Evolutionary conservation across 2,329 filamentous ascomycete genomes (phyloP).

Genomic region (Fusarium verticillioides): DNA sequence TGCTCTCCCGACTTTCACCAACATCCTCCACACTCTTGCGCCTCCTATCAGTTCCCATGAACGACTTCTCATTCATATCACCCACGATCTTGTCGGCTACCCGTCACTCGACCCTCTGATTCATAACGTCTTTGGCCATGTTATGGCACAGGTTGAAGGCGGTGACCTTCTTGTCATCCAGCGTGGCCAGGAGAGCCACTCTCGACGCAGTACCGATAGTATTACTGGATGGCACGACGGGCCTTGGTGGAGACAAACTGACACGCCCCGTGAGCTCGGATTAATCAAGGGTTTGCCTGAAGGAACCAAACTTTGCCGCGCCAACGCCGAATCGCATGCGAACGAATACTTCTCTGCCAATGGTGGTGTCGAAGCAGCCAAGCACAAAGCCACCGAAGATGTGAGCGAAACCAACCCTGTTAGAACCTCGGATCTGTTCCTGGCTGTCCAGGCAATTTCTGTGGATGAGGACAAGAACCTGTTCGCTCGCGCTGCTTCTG

Average conservation of each 20-base stretch:
- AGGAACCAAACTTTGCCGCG: slow-evolving; percentile 90
- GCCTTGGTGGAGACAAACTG: slow-evolving; percentile 90
- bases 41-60: slow-evolving; percentile 98
- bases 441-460: slow-evolving; percentile 89
- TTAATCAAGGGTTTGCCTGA: slow-evolving; percentile 83
- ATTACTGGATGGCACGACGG: slow-evolving; percentile 87
- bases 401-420: slow-evolving; percentile 89
- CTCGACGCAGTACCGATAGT: slow-evolving; percentile 69
- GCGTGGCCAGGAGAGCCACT: slow-evolving; percentile 85
- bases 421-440: slow-evolving; percentile 92
- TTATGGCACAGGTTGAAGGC: slow-evolving; percentile 99
- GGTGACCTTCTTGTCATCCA: slow-evolving; percentile 95
- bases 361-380: slow-evolving; percentile 84
- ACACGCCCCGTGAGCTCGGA: slow-evolving; percentile 78
- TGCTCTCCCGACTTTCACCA: slow-evolving; percentile 93
- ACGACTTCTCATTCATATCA: slow-evolving; percentile 95
- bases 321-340: slow-evolving; percentile 88
- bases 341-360: slow-evolving; percentile 82
- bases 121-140: slow-evolving; percentile 89
- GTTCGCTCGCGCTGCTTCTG: slow-evolving; percentile 69
- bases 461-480: slow-evolving; percentile 72
- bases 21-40: slow-evolving; percentile 92
- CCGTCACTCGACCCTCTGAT: slow-evolving; percentile 93
- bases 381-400: slow-evolving; percentile 80
- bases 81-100: slow-evolving; percentile 94